Base-by-base conservation (phyloP, 176 grass and related monocot species). In the Juncus effusus region DNA sequence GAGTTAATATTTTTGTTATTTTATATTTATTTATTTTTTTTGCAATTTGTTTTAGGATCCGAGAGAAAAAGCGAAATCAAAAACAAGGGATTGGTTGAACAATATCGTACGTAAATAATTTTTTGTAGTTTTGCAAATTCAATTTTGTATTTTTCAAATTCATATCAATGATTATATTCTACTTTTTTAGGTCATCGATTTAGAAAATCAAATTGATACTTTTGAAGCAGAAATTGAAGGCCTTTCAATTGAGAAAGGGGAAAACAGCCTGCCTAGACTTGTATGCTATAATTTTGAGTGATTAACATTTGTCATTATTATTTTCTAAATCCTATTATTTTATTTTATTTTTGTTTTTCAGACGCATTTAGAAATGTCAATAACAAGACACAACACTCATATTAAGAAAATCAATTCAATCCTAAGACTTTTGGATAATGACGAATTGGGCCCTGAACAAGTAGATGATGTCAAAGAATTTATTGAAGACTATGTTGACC, bases 181-280 rank as follows among this genome's bases (percentile, higher is more conserved):
- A 28, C 19, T 50, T 44, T 65, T 82, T 65, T 78, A 99, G 94
- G 94, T 99, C 62, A 82, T 78, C 57, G 94, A 99, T 90, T 90
- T 99, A 74, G 89, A 99, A 74, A 87, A 41, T 65, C 94, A 99
- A 66, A 90, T 99, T 38, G 94, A 99, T 79, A 82, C 80, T 66
- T 99, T 99, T 62, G 94, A 99, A 90, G 88, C 94, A 61, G 94
- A 99, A 69, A 3, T 99, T 80, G 94, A 99, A 93, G 94, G 94
- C 4, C 85, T 99, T 62, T 93, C 94, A 65, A 84, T 99, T 61
- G 93, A 90, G 77, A 99, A 99, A 63, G 94, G 94, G 72, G 89
- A 99, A 28, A 77, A 79, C 78, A 91, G 83, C 60, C 94, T 85
- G 5, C 86, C 89, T 75, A 80, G 94, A 78, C 64, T 99, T 82